These are phyloP conservation scores for Fragaria ananassa DNA, from an alignment of 306 rosid genomes.

Conservation along the genomic window DNA sequence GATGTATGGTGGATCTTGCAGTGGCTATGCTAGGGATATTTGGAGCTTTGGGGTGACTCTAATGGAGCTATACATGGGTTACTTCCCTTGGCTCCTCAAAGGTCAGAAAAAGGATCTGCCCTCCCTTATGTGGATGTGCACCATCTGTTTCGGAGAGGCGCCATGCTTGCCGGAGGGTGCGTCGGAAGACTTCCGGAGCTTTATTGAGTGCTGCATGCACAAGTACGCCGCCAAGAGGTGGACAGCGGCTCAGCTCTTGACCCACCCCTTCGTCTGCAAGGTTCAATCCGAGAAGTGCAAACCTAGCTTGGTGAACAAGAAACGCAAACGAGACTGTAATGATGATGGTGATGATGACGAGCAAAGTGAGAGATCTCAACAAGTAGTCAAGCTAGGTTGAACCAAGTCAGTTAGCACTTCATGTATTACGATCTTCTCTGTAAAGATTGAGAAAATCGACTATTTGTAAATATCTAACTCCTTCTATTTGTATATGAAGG, in stretches of 20 bases:
- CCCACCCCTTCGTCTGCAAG: conserved; percentile 58
- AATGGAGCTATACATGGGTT: conserved; percentile 76
- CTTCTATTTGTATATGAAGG: too few species aligned
- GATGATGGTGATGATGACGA: not conserved
- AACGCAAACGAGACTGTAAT: not conserved
- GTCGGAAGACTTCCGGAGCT: conserved; percentile 48
- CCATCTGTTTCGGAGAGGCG: conserved; percentile 75
- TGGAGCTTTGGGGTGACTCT: conserved; percentile 89
- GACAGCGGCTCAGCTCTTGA: conserved; percentile 62
- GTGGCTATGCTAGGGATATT: conserved; percentile 73
- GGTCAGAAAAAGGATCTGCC: conserved; percentile 92
- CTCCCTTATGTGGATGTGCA: conserved; percentile 34
- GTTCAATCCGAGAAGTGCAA: conserved; percentile 2
- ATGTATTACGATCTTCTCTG: not conserved
- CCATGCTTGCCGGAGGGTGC: conserved; percentile 51
- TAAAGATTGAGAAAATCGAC: too few species aligned
- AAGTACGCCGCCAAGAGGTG: conserved; percentile 71
- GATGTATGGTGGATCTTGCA: conserved; percentile 55
- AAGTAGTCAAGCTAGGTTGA: not conserved
- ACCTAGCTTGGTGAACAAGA: not conserved
- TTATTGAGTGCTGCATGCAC: conserved; percentile 64
- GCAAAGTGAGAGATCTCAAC: not conserved
- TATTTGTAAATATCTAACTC: not conserved
- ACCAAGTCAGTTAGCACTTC: not conserved
- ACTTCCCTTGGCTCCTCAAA: conserved; percentile 63